Evolutionary conservation across 352 stramenopile species (phyloP).

Genomic region (Globisporangium rhizosaccharum): DNA sequence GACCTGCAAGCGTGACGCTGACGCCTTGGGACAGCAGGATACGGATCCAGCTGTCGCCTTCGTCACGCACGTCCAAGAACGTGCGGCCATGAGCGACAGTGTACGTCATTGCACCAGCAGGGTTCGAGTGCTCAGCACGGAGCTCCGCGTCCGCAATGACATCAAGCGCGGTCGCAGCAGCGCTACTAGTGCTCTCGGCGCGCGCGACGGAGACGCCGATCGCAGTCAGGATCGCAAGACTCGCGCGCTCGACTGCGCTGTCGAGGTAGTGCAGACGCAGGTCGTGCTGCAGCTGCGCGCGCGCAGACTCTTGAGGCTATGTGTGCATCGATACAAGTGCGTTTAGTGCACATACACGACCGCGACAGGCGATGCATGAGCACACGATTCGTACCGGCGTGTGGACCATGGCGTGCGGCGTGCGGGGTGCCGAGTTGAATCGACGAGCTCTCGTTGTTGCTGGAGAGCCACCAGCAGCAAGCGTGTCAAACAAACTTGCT

Average conservation of each 20-base stretch:
- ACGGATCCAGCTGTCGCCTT: conserved; percentile 65
- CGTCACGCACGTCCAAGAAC: conserved; percentile 64
- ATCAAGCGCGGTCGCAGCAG: conserved; percentile 7
- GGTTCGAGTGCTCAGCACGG: conserved; percentile 42
- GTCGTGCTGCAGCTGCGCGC: conserved; percentile 23
- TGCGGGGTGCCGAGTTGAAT: too few relatives aligned
- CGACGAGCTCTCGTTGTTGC: too few relatives aligned
- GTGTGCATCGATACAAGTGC: background rate
- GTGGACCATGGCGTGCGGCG: background rate
- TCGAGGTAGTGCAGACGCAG: conserved; percentile 63
- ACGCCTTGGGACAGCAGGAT: conserved; percentile 35
- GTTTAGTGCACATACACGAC: background rate
- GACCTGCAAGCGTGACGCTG: conserved; percentile 18
- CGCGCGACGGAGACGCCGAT: conserved; percentile 36
- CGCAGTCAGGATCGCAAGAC: conserved; percentile 42
- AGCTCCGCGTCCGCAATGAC: conserved; percentile 19
- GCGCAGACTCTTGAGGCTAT: conserved; percentile 1
- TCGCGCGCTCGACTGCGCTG: conserved; percentile 49
- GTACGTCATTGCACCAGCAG: conserved; percentile 23
- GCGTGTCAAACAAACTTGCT: too few relatives aligned
- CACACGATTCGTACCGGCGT: background rate
- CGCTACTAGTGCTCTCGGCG: background rate
- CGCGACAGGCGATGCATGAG: background rate
- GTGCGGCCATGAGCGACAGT: conserved; percentile 32
- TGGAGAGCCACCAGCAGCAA: too few relatives aligned